Conservation (phyloP, 2,329 filamentous ascomycete genomes). For the Coniochaeta ligniaria region DNA sequence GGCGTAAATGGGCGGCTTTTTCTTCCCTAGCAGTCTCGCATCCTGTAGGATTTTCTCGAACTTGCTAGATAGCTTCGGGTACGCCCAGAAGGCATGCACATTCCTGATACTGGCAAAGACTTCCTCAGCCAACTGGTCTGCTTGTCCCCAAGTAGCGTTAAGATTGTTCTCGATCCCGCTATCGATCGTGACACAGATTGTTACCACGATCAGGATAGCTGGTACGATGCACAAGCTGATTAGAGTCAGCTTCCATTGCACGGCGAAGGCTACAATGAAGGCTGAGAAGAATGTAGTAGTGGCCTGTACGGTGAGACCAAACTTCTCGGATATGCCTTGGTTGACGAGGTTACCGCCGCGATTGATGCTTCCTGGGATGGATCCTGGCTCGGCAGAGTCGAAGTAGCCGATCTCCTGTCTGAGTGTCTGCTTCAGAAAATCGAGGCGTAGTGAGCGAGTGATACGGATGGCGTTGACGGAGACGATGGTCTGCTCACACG, state of each 20-base stretch:
- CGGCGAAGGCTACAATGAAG: conserved; percentile 30
- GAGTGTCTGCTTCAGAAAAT: conserved; percentile 10
- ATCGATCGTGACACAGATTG: conserved; percentile 2
- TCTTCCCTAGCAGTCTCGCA: conserved; percentile 28
- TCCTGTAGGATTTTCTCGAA: conserved; percentile 34
- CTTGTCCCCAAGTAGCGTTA: conserved; percentile 11
- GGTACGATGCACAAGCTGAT: conserved; percentile 13
- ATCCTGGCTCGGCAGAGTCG: conserved; percentile 26
- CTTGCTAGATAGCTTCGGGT: conserved; percentile 31
- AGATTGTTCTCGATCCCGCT: neutral
- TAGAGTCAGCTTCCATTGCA: conserved; percentile 35
- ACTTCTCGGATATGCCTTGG: conserved; percentile 36
- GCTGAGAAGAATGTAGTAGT: conserved; percentile 30
- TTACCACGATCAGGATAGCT: conserved; percentile 2
- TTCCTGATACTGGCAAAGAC: conserved; percentile 40
- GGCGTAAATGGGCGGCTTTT: conserved; percentile 35
- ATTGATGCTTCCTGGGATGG: conserved; percentile 37
- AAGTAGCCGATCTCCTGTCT: conserved; percentile 5
- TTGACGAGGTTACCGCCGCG: conserved; percentile 39
- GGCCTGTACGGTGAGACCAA: conserved; percentile 32
- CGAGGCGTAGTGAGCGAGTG: conserved; percentile 17
- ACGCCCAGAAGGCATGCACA: conserved; percentile 43
- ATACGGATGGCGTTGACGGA: conserved; percentile 19
- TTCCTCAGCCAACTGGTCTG: conserved; percentile 39
- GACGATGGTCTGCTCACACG: conserved; percentile 13